phyloP scores from a whole-genome alignment of 2,329 filamentous ascomycete species.

The Hypoxylon sp. region DNA sequence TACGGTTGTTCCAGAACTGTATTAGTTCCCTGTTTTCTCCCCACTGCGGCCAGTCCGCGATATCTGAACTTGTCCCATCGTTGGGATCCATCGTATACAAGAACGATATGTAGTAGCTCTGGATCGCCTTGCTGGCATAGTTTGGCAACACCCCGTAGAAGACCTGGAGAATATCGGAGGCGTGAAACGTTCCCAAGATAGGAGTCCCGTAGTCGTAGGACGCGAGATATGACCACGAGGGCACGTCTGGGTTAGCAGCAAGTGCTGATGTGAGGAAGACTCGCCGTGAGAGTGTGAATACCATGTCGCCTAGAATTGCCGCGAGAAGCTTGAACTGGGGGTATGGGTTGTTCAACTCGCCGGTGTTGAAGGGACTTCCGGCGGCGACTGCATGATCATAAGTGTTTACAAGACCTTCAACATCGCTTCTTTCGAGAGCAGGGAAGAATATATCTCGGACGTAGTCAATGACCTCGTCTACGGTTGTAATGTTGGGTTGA shows the following conservation, averaged over 20 bases:
- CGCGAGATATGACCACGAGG: conserved; percentile 77
- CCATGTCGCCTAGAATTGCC: conserved; percentile 77
- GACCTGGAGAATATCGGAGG: conserved; percentile 71
- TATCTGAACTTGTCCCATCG: conserved; percentile 51
- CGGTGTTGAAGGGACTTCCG: conserved; percentile 78
- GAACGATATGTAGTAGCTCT: conserved; percentile 78
- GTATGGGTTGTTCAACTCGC: conserved; percentile 73
- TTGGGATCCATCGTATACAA: conserved; percentile 77
- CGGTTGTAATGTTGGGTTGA: conserved; percentile 72
- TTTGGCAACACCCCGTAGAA: conserved; percentile 72
- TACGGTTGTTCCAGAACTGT: conserved; percentile 38
- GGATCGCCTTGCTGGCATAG: conserved; percentile 66
- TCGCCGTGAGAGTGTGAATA: conserved; percentile 77
- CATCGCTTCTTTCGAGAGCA: conserved; percentile 57
- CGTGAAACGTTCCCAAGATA: conserved; percentile 80
- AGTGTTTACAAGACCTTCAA: conserved; percentile 66
- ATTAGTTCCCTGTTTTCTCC: conserved; percentile 53
- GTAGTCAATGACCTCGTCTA: conserved; percentile 67
- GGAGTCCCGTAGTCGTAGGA: conserved; percentile 77
- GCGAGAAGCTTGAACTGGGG: conserved; percentile 80
- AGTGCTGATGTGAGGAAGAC: conserved; percentile 63
- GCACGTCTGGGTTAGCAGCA: conserved; percentile 62
- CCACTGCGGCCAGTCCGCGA: conserved; percentile 54
- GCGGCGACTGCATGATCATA: conserved; percentile 66
- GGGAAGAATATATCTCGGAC: conserved; percentile 68